Percentiles rank a stretch among this genome's conserved stretches.
phyloP scores from a whole-genome alignment of 2,329 filamentous ascomycete genomes.

The Epichloe gansuensis region DNA sequence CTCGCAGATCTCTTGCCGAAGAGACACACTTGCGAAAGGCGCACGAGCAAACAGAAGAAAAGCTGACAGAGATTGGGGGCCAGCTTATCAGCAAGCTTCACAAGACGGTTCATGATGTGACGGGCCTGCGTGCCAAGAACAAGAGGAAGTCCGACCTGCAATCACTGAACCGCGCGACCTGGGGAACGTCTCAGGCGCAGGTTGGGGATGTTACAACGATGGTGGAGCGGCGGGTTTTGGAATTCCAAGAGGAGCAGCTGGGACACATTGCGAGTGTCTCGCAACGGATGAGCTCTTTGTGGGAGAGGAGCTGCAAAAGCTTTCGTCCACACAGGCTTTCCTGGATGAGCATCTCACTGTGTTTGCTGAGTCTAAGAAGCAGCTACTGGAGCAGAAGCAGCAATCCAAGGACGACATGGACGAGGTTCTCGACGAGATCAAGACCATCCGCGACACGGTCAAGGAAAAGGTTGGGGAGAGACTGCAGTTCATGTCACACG shows the following conservation, averaged over 20 bases:
- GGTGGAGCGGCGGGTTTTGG: conserved; percentile 63
- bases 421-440: conserved; percentile 81
- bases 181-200: conserved; percentile 63
- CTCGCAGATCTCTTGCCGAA: conserved; percentile 63
- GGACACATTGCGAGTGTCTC: conserved; percentile 57
- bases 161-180: conserved; percentile 62
- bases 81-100: conserved; percentile 68
- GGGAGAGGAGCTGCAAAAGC: conserved; percentile 56
- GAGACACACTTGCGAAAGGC: conserved; percentile 72
- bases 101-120: conserved; percentile 68
- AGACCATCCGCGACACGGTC: conserved; percentile 75
- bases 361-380: conserved; percentile 55
- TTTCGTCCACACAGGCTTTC: conserved; percentile 58
- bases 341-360: conserved; percentile 55
- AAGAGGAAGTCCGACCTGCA: conserved; percentile 77
- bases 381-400: conserved; percentile 55
- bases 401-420: conserved; percentile 78
- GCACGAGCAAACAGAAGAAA: conserved; percentile 72
- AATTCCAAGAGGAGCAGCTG: conserved; percentile 62
- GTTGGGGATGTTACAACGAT: conserved; percentile 65
- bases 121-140: conserved; percentile 75
- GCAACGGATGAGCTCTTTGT: conserved; percentile 62
- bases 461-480: conserved; percentile 79
- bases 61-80: conserved; percentile 60
- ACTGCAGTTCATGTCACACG: conserved; percentile 67